These are phyloP conservation scores for Paraurostyla sp. DNA, from an alignment of 73 alveolate species.

Conservation along the genomic window DNA sequence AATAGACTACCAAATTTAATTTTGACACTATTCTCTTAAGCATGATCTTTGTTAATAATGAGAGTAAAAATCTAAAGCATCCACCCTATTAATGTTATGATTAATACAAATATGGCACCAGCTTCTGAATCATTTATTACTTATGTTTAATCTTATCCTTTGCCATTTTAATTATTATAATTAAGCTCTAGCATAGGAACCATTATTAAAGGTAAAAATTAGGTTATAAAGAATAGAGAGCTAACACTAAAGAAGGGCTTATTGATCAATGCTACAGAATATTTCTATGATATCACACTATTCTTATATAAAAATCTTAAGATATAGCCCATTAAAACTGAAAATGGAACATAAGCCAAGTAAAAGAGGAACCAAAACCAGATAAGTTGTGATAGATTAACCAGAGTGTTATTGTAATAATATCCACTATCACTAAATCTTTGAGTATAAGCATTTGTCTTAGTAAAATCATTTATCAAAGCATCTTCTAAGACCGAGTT, in stretches of 20 bases:
- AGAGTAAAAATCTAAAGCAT: neutral
- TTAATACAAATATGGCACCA: neutral
- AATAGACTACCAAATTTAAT: neutral
- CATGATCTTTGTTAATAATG: neutral
- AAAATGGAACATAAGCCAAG: neutral
- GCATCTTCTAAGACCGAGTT: neutral
- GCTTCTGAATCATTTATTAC: neutral
- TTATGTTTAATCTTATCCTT: neutral
- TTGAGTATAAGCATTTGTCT: neutral
- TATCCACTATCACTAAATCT: conserved; percentile 25
- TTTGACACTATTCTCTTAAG: neutral
- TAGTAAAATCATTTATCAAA: conserved; percentile 23
- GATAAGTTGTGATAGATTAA: neutral
- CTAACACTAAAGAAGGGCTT: conserved; percentile 8
- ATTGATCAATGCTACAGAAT: neutral
- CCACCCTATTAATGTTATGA: neutral
- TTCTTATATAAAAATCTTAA: neutral
- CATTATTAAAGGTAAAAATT: conserved; percentile 1
- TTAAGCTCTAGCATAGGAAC: neutral
- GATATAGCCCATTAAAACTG: neutral
- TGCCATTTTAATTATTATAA: neutral
- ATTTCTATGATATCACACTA: neutral
- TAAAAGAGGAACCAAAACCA: conserved; percentile 26
- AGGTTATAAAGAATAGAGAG: neutral
- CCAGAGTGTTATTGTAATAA: neutral